Evolutionary conservation across 106 monocot genomes (phyloP), one percentile per base, ranked within the genome.

Genomic region (Amphibolis antarctica): DNA sequence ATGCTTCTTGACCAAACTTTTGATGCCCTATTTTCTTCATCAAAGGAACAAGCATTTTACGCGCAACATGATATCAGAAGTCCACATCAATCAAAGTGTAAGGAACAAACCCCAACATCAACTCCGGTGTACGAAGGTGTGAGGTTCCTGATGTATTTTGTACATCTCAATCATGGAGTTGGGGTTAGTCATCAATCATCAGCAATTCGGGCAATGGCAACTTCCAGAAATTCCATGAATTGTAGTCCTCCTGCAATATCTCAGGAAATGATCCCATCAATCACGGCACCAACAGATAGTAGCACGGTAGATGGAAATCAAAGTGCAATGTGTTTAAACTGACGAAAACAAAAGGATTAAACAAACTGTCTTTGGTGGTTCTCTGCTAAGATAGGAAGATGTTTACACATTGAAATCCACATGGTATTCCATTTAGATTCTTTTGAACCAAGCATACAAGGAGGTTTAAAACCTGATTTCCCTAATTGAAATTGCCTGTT

Each of bases 141-240:
- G 10, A 60, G 3, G 42, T 43, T 29, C 42, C 60, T 43, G 14
- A 11, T 25, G n/a, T 21, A 60, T 4, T 60, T 23, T 55, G 55
- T 55, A 55, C 55, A 60, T 42, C 60, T 20, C 20, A 60, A 13
- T 18, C 21, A 14, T 0, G n/a, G 19, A 14, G n/a, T 60, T 20
- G 28, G 22, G 19, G 9, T 46, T 25, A 63, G 46, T 26, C 24
- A 12, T 63, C 63, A 15, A 63, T 46, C 23, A 5, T 24, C 15
- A n/a, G n/a, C n/a, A n/a, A n/a, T n/a, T n/a, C n/a, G n/a, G 63
- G 63, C 63, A 63, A 0, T 12, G 63, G 63, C 63, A 63, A 25
- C 27, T 63, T 63, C 63, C 63, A 63, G 63, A 80, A 94, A 58
- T 94, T 94, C 88, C 83, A 89, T 14, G 83, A 76, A 62, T 94